Conservation (phyloP, 2,329 filamentous ascomycete genomes). For the Plectosphaerella sp. region DNA sequence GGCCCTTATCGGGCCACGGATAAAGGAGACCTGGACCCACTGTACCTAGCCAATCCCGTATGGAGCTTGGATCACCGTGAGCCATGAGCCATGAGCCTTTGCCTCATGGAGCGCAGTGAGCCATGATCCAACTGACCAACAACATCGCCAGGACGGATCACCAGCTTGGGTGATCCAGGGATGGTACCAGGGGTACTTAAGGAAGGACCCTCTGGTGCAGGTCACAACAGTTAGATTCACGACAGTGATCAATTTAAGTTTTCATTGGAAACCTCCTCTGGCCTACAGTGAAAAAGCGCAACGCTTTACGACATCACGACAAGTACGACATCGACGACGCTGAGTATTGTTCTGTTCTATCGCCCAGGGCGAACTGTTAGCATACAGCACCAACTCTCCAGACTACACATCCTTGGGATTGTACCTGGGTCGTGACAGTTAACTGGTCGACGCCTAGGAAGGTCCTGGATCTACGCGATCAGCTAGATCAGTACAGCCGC, state of each 20-base stretch:
- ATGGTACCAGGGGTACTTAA: not conserved
- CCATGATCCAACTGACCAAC: too few species aligned
- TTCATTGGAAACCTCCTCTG: not conserved
- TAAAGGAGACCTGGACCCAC: not conserved
- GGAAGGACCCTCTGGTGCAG: not conserved
- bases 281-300: too few species aligned
- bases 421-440: too few species aligned
- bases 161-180: not conserved
- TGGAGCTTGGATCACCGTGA: not conserved
- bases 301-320: constrained; percentile 7
- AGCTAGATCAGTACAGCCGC: too few species aligned
- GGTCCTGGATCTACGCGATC: too few species aligned
- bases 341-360: too few species aligned
- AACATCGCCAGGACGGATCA: not conserved
- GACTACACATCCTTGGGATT: too few species aligned
- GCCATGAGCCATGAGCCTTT: not conserved
- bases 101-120: too few species aligned
- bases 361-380: too few species aligned
- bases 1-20: not conserved
- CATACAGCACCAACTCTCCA: too few species aligned
- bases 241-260: not conserved
- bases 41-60: not conserved
- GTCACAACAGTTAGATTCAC: not conserved
- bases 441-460: too few species aligned
- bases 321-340: too few species aligned